These are phyloP conservation scores for Ambrosia artemisiifolia DNA, from an alignment of 129 eudicot species.

Conservation along the genomic window DNA sequence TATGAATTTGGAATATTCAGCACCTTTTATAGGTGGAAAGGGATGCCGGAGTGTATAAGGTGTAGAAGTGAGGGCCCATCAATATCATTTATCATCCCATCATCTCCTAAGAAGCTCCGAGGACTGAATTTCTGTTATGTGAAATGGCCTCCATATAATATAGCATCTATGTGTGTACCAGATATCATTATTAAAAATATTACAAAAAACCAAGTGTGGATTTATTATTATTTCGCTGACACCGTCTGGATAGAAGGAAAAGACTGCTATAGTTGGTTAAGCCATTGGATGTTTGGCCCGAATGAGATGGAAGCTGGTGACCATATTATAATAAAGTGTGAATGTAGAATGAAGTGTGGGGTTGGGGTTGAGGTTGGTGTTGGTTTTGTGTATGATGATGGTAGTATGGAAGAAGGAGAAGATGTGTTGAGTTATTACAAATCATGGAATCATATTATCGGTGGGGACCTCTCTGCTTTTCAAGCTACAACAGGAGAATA, in stretches of 20 bases:
- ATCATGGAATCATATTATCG: no score
- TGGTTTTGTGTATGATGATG: not conserved
- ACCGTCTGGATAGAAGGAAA: not conserved
- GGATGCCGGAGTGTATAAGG: not conserved
- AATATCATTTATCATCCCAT: constrained; percentile 14
- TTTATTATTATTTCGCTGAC: not conserved
- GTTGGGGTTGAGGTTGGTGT: not conserved
- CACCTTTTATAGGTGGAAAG: not conserved
- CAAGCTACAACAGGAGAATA: not conserved
- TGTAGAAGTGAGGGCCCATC: not conserved
- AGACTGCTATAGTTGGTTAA: not conserved
- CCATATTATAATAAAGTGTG: no score
- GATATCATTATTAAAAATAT: not conserved
- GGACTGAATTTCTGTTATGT: constrained; percentile 8
- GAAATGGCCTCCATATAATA: no score
- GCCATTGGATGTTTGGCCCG: constrained; percentile 16
- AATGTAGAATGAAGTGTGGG: no score
- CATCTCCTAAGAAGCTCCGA: constrained; percentile 1
- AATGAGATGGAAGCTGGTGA: constrained; percentile 17
- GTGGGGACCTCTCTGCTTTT: not conserved
- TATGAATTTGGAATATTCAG: constrained; percentile 14
- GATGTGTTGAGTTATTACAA: not conserved
- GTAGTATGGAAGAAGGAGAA: not conserved
- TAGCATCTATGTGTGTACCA: not conserved
- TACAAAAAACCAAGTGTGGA: constrained; percentile 12